phyloP scores from a whole-genome alignment of 1,284 basidiomycete genomes.

The Trichosporon coremiiforme region DNA sequence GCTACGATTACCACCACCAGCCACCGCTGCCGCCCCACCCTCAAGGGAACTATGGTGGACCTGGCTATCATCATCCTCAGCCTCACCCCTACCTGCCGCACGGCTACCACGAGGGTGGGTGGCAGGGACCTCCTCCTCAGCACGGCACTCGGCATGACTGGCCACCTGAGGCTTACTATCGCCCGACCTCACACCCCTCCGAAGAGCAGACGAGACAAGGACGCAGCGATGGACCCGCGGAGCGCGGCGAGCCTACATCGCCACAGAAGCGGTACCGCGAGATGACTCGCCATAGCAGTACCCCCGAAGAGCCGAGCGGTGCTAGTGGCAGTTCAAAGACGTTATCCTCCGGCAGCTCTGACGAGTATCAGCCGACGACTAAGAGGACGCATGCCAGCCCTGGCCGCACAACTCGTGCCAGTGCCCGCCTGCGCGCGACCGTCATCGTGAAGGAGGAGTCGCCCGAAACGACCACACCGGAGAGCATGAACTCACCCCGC shows the following conservation, averaged over 20 bases:
- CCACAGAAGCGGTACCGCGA: neutral
- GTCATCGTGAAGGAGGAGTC: neutral
- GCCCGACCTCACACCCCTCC: neutral
- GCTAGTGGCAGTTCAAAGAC: neutral
- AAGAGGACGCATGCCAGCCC: neutral
- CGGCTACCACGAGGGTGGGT: neutral
- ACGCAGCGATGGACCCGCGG: neutral
- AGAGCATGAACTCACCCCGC: neutral
- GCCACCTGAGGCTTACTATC: neutral
- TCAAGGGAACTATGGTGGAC: neutral
- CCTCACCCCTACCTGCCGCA: neutral
- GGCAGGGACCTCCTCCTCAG: neutral
- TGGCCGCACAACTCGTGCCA: neutral
- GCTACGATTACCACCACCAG: neutral
- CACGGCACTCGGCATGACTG: neutral
- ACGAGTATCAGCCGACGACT: constrained; percentile 13
- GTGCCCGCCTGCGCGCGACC: constrained; percentile 13
- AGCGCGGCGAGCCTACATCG: neutral
- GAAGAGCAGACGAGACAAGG: neutral
- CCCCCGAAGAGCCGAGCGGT: neutral
- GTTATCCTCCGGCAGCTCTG: neutral
- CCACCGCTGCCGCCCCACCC: neutral
- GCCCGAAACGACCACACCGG: neutral
- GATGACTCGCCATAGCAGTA: neutral
- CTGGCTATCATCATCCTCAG: neutral